Conservation (phyloP, 495 filamentous ascomycete species). For the Penicillium angulare region DNA sequence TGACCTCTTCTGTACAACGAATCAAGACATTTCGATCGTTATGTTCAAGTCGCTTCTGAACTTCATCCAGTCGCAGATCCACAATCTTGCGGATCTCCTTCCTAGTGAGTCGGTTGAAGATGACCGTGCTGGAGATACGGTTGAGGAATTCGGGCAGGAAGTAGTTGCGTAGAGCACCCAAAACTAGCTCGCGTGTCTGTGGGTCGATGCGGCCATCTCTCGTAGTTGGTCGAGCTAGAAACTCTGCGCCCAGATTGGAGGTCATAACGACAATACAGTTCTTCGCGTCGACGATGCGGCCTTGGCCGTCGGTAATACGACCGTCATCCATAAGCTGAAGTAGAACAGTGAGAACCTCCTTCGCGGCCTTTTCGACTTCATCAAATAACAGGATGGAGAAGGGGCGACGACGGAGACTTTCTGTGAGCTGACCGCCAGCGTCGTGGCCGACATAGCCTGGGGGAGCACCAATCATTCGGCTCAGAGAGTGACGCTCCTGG, state of each 20-base stretch:
- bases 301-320: conserved; percentile 97
- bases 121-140: conserved; percentile 90
- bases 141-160: conserved; percentile 99
- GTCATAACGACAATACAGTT: conserved; percentile 99
- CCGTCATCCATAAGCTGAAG: conserved; percentile 99
- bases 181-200: conserved; percentile 82
- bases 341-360: conserved; percentile 94
- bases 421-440: conserved; percentile 91
- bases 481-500: conserved; percentile 94
- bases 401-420: conserved; percentile 85
- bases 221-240: conserved; percentile 72
- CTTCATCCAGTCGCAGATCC: conserved; percentile 82
- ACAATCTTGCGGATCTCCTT: conserved; percentile 93
- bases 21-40: conserved; percentile 84
- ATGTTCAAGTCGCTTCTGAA: conserved; percentile 78
- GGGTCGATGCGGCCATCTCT: conserved; percentile 84
- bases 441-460: conserved; percentile 98
- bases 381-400: conserved; percentile 99
- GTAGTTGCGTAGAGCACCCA: conserved; percentile 84
- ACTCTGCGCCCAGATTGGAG: conserved; percentile 93
- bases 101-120: conserved; percentile 94
- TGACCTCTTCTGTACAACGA: conserved; percentile 73
- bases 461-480: conserved; percentile 95
- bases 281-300: conserved; percentile 86
- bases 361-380: conserved; percentile 97